Percentiles rank a stretch among this genome's conserved stretches.
Evolutionary conservation across 495 filamentous ascomycete species (phyloP).

Genomic region (Neurospora hispaniola): DNA sequence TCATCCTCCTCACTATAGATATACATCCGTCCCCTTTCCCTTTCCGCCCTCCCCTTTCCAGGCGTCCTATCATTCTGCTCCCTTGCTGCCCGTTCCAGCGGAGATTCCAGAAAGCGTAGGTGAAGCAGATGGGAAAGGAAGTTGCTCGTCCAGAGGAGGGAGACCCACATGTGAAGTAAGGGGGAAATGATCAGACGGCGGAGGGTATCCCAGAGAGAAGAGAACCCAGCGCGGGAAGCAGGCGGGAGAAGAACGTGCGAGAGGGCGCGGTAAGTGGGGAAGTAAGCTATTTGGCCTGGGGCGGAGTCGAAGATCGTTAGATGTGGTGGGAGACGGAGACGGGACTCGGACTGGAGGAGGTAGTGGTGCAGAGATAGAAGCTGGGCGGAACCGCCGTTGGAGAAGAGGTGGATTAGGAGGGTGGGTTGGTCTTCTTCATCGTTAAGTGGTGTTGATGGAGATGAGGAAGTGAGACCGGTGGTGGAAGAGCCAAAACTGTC

Average conservation of each 20-base stretch:
- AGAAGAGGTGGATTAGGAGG: constrained; percentile 33
- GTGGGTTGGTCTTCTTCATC: constrained; percentile 10
- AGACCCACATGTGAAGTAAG: constrained; percentile 7
- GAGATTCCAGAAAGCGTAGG: constrained; percentile 8
- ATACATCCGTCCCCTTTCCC: constrained; percentile 30
- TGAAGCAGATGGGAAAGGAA: background rate
- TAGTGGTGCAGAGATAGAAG: constrained; percentile 16
- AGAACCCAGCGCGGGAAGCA: background rate
- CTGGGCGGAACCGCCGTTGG: constrained; percentile 32
- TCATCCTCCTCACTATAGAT: constrained; percentile 30
- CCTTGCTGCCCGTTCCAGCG: constrained; percentile 14
- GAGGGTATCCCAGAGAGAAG: background rate
- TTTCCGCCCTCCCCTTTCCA: constrained; percentile 1
- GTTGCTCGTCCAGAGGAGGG: constrained; percentile 12
- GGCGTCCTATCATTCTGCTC: constrained; percentile 19
- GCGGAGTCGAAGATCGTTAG: constrained; percentile 30
- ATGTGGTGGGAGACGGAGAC: constrained; percentile 18
- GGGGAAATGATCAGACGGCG: constrained; percentile 15
- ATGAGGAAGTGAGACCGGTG: background rate
- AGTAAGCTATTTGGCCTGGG: constrained; percentile 26
- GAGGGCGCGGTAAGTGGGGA: constrained; percentile 16
- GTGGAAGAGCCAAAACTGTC: background rate
- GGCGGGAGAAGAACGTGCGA: background rate
- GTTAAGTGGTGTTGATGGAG: background rate
- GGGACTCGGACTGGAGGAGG: constrained; percentile 7